phyloP scores from a whole-genome alignment of 1,284 basidiomycete genomes.

The Gomphus bonarii region DNA sequence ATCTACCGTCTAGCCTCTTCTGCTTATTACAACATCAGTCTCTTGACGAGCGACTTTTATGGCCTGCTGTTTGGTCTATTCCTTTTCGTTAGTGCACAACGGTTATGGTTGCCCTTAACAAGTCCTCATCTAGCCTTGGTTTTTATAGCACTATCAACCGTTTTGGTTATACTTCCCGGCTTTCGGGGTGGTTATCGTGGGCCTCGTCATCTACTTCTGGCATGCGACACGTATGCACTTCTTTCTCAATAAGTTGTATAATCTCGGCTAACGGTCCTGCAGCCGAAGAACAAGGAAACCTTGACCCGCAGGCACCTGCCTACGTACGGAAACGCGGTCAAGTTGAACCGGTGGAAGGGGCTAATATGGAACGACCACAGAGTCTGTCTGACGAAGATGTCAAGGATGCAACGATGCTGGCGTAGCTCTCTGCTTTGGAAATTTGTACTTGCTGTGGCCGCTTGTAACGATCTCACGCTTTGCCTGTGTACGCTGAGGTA shows the following conservation, averaged over 20 bases:
- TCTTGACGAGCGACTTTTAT: conserved; percentile 79
- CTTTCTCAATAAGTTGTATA: background rate
- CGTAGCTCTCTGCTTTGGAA: background rate
- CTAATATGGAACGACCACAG: background rate
- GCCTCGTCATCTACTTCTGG: conserved; percentile 78
- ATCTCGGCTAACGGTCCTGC: conserved; percentile 1
- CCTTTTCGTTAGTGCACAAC: conserved; percentile 32
- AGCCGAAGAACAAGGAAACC: conserved; percentile 70
- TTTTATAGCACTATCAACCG: conserved; percentile 55
- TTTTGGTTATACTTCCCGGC: conserved; percentile 81
- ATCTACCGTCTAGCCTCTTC: conserved; percentile 77
- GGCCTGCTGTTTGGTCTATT: conserved; percentile 67
- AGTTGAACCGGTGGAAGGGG: background rate
- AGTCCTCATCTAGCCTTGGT: conserved; percentile 7
- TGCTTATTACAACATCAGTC: conserved; percentile 72
- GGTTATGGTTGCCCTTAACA: background rate
- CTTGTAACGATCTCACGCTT: background rate
- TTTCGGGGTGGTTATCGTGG: conserved; percentile 57
- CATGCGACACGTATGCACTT: conserved; percentile 55
- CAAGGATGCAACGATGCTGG: background rate
- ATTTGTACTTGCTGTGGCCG: background rate
- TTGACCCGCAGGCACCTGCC: conserved; percentile 48
- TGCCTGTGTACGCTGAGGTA: too few relatives aligned
- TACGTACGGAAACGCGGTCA: conserved; percentile 37
- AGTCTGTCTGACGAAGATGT: conserved; percentile 5